phyloP scores from a whole-genome alignment of 1,284 basidiomycete species.

The Apiotrichum gracile region DNA sequence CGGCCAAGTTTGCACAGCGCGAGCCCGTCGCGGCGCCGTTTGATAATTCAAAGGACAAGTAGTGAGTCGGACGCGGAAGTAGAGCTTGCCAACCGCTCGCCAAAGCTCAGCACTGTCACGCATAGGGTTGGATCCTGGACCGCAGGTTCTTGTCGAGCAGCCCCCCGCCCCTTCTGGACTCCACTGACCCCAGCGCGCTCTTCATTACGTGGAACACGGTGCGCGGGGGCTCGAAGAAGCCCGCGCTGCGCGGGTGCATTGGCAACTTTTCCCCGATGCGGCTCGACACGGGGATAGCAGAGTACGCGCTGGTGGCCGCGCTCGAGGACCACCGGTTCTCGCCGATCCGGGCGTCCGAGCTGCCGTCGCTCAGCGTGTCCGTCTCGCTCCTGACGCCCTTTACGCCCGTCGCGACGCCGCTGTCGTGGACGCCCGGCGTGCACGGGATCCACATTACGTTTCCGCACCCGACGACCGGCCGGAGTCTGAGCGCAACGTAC shows the following conservation, averaged over 20 bases:
- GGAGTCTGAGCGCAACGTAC: slow-evolving; percentile 78
- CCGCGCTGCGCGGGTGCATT: slow-evolving; percentile 83
- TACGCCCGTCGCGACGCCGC: slow-evolving; percentile 73
- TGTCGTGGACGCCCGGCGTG: slow-evolving; percentile 85
- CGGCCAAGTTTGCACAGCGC: slow-evolving; percentile 35
- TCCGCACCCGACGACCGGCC: slow-evolving; percentile 58
- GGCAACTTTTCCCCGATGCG: slow-evolving; percentile 81
- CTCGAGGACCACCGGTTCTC: slow-evolving; percentile 52
- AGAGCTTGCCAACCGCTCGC: too few species aligned
- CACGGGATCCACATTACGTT: slow-evolving; percentile 92
- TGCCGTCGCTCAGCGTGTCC: slow-evolving; percentile 67
- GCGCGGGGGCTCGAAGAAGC: slow-evolving; percentile 39
- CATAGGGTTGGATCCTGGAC: too few species aligned
- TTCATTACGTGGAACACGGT: slow-evolving; percentile 92
- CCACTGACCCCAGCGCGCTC: slow-evolving; percentile 59
- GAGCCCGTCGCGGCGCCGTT: slow-evolving; percentile 19
- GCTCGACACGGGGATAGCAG: slow-evolving; percentile 68
- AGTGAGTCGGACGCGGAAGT: too few species aligned
- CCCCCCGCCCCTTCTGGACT: background rate
- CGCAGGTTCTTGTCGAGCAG: too few species aligned
- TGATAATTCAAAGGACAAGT: slow-evolving; percentile 26
- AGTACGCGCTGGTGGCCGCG: slow-evolving; percentile 74
- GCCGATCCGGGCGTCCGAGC: slow-evolving; percentile 69
- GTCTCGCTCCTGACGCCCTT: slow-evolving; percentile 90
- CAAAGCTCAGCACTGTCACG: too few species aligned